Percentiles rank a stretch among this genome's conserved stretches.
Conservation (phyloP, 768 basidiomycete genomes). For the Tephrocybe sp. region DNA sequence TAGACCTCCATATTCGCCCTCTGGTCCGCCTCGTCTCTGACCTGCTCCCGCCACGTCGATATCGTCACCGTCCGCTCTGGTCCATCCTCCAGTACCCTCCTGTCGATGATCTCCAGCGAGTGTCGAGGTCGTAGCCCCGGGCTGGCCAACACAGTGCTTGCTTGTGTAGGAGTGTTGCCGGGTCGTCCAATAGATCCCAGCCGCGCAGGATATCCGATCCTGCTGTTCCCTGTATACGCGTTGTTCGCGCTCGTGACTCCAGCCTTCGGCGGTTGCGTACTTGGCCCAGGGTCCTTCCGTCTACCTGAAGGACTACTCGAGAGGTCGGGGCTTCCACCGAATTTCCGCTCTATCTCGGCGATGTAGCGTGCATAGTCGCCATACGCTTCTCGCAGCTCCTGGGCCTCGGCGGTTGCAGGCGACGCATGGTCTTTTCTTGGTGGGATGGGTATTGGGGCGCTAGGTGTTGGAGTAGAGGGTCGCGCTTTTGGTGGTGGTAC, state of each 20-base stretch:
- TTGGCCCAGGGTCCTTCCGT: constrained; percentile 13
- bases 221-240: constrained; percentile 15
- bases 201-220: constrained; percentile 22
- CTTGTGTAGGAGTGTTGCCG: neutral
- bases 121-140: constrained; percentile 29
- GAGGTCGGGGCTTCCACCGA: constrained; percentile 20
- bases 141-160: neutral
- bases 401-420: neutral
- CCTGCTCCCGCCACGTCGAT: constrained; percentile 54
- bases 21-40: constrained; percentile 35
- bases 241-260: constrained; percentile 8
- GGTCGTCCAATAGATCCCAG: constrained; percentile 14
- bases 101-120: constrained; percentile 40
- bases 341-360: constrained; percentile 28
- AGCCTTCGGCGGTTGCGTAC: constrained; percentile 11
- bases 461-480: neutral
- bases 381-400: constrained; percentile 19
- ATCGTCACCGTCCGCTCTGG: constrained; percentile 53
- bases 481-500: neutral
- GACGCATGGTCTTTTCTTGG: neutral
- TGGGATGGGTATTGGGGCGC: neutral
- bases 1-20: constrained; percentile 44
- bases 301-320: constrained; percentile 18
- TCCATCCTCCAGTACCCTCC: constrained; percentile 43
- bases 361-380: constrained; percentile 32